Evolutionary conservation across 1,284 basidiomycete species (phyloP), one percentile per base, ranked within the genome.

Genomic region (Sphaerobolus stellatus): DNA sequence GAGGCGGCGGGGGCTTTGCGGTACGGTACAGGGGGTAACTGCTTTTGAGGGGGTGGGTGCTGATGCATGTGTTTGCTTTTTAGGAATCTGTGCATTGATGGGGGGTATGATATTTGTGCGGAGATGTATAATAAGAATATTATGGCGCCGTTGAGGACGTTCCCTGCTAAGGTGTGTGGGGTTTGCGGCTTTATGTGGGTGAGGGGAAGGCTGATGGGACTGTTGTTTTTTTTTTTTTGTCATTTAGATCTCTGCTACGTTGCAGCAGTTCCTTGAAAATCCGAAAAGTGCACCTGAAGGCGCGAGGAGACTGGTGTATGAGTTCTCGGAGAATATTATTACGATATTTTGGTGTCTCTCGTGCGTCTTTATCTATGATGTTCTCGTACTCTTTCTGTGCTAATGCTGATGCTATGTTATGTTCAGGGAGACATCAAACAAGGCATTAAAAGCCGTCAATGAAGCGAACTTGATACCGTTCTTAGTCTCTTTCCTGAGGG

Each of bases 111-210:
- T 64, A 90, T 96, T 40, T 94, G 93, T 63, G 90, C 88, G 3
- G 92, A 97, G 71, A 96, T 98, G 92, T 95, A 88, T 72, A 97
- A 98, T 72, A 97, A 97, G 75, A 90, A 90, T 61, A 85, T 97
- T 51, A 76, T 96, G 52, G 78, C 84, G 1, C 90, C 90, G 0
- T 70, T 93, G 54, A 83, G 77, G 63, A 77, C 78, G 1, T 89
- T 90, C 62, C 76, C 92, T 25, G 84, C 87, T 8, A 92, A 90
- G 74, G 90, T 89, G 58, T 27, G 67, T 48, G 18, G 18, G 24
- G 49, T 34, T 36, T 6, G 14, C 16, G 50, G 43, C 52, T 34
- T 24, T 25, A 38, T 47, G 52, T 34, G 18, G 28, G 31, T 8
- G 11, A 6, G 22, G n/a, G n/a, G n/a, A n/a, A 16, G 18, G 1